Evolutionary conservation across 805 yeast genomes (phyloP).

Genomic region (Kurtzmaniella cleridarum): DNA sequence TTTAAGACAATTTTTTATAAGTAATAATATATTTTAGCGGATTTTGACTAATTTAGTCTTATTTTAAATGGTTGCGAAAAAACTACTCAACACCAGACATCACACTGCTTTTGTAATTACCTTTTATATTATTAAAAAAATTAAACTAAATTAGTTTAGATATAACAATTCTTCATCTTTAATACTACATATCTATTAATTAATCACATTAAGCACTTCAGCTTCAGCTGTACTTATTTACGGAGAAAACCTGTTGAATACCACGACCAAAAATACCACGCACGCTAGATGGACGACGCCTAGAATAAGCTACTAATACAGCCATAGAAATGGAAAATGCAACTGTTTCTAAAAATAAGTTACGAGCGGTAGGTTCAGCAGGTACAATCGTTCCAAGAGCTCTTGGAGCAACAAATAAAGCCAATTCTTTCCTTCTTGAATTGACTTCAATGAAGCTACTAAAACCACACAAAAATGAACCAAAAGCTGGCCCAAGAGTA

Average conservation of each 20-base stretch:
- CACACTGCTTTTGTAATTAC: no score
- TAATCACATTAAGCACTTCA: conserved; percentile 1
- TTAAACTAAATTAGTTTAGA: no score
- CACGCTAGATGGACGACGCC: conserved; percentile 13
- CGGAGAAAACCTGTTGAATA: conserved; percentile 7
- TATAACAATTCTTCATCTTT: no score
- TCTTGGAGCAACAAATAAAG: conserved; percentile 31
- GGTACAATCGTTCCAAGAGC: conserved; percentile 18
- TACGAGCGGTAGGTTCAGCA: conserved; percentile 8
- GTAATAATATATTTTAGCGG: no score
- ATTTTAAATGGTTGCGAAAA: no score
- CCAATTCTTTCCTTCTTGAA: conserved; percentile 33
- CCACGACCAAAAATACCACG: conserved; percentile 24
- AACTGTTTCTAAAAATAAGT: conserved; percentile 11
- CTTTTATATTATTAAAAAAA: no score
- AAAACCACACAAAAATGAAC: conserved; percentile 37
- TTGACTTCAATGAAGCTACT: conserved; percentile 35
- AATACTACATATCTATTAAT: no score
- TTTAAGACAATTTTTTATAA: no score
- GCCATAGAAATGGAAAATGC: conserved; percentile 21
- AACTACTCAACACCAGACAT: no score
- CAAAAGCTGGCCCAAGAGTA: conserved; percentile 35
- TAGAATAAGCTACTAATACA: conserved; percentile 19
- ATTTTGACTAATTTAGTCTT: no score
- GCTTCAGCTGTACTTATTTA: neutral